Evolutionary conservation across 192 early-diverging fungal genomes (phyloP).

Genomic region (Piromyces sp.): DNA sequence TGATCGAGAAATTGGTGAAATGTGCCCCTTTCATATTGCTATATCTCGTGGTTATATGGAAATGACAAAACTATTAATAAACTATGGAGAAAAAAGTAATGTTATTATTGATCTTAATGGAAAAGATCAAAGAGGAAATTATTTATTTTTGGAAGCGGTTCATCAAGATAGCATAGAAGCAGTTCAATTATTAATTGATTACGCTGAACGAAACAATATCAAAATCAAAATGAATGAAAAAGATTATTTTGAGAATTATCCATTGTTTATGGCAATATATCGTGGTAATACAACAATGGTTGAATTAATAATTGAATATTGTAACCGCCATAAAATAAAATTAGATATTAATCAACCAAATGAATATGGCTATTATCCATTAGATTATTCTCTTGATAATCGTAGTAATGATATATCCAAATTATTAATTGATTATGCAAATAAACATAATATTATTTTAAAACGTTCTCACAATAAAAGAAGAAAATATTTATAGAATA

Average conservation of each 20-base stretch:
- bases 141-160: neutral
- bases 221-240: neutral
- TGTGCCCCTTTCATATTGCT: neutral
- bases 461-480: no score
- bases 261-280: neutral
- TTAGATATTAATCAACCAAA: no score
- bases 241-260: neutral
- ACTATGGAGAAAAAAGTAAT: neutral
- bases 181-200: neutral
- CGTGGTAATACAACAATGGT: neutral
- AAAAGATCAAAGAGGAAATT: neutral
- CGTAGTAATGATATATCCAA: no score
- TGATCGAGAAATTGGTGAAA: neutral
- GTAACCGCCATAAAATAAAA: no score
- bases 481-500: no score
- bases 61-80: neutral
- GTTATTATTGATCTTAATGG: neutral
- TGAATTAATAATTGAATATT: no score
- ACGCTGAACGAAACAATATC: neutral
- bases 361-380: no score
- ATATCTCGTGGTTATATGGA: neutral
- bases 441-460: no score
- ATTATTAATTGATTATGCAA: no score
- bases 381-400: no score
- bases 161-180: neutral